phyloP scores from a whole-genome alignment of 176 grass and related monocot genomes.

The Rhynchospora tenuis region DNA sequence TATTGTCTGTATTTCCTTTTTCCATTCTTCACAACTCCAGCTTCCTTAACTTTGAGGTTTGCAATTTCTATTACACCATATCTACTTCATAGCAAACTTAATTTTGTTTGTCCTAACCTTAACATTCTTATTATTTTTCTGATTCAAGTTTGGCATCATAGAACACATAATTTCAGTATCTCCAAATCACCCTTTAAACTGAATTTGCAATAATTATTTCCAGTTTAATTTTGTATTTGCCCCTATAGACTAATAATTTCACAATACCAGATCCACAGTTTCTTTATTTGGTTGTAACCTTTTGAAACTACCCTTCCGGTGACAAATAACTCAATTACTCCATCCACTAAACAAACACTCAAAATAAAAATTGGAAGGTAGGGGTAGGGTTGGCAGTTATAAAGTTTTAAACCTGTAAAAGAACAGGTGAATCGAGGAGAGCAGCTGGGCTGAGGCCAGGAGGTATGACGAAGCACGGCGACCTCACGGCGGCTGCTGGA shows the following conservation, averaged over 20 bases:
- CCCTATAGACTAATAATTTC: background rate
- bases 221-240: background rate
- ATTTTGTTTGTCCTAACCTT: background rate
- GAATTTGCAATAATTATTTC: background rate
- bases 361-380: too few relatives aligned
- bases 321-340: background rate
- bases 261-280: background rate
- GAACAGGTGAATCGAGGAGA: conserved; percentile 32
- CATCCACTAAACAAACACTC: background rate
- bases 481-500: conserved; percentile 10
- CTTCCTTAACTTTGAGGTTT: background rate
- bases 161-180: background rate
- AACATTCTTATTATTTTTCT: background rate
- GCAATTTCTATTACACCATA: background rate
- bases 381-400: too few relatives aligned
- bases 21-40: background rate
- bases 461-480: conserved; percentile 35
- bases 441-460: conserved; percentile 31
- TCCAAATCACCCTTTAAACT: background rate
- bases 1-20: background rate
- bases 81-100: background rate
- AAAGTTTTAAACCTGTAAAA: conserved; percentile 18
- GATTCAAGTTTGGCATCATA: background rate
- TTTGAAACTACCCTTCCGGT: background rate
- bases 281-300: background rate